Percentiles rank a stretch among this genome's conserved stretches.
Conservation (phyloP, 441 rosid species). For the Pelargonium citronellum region DNA sequence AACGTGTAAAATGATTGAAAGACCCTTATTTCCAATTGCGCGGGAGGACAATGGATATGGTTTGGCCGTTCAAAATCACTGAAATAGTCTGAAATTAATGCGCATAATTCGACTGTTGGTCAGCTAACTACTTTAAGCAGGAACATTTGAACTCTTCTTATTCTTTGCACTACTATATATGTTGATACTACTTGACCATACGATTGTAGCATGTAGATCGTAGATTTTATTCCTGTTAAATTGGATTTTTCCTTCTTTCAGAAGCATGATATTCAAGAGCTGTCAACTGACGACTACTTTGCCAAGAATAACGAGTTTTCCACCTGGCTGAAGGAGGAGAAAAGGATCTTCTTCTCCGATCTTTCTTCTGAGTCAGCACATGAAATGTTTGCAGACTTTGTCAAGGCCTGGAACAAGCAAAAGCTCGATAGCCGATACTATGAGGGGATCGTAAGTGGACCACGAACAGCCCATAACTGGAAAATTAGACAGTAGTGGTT, state of each 20-base stretch:
- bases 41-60: neutral
- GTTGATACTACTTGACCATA: neutral
- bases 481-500: constrained; percentile 33
- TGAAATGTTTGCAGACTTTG: constrained; percentile 49
- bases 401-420: constrained; percentile 67
- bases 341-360: constrained; percentile 60
- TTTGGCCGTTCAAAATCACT: neutral
- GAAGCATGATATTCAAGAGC: constrained; percentile 57
- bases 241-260: constrained; percentile 23
- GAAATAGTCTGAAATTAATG: neutral
- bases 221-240: neutral
- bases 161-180: neutral
- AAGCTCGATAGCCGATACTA: constrained; percentile 67
- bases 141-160: neutral
- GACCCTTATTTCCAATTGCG: too few relatives aligned
- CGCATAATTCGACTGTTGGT: neutral
- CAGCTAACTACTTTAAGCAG: neutral
- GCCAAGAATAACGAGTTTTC: constrained; percentile 83
- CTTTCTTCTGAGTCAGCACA: constrained; percentile 76
- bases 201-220: neutral
- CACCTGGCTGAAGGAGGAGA: constrained; percentile 83
- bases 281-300: constrained; percentile 77
- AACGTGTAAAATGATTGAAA: neutral
- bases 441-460: constrained; percentile 73
- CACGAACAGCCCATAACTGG: constrained; percentile 81